These are phyloP conservation scores for Penicillium olsonii DNA, from an alignment of 2,329 filamentous ascomycete species.

Conservation along the genomic window DNA sequence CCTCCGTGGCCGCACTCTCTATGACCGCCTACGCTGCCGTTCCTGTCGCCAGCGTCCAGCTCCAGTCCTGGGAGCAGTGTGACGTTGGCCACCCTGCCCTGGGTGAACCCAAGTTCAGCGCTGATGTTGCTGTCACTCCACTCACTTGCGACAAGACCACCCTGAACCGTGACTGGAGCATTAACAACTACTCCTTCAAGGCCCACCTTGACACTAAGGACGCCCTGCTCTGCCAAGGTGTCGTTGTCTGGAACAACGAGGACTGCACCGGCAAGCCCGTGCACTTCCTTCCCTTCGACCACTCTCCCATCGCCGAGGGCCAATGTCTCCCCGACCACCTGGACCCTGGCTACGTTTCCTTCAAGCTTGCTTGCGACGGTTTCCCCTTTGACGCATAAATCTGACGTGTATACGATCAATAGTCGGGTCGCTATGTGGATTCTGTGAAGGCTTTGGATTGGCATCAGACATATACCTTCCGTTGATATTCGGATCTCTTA, in stretches of 20 bases:
- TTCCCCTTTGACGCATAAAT: background rate
- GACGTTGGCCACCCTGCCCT: constrained; percentile 13
- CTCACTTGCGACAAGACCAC: constrained; percentile 23
- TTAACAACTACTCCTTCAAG: constrained; percentile 23
- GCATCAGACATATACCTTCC: background rate
- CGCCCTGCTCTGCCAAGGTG: constrained; percentile 17
- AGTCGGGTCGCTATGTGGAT: background rate
- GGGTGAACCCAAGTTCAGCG: constrained; percentile 18
- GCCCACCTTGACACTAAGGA: constrained; percentile 24
- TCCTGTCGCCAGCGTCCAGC: constrained; percentile 22
- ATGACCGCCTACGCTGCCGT: constrained; percentile 19
- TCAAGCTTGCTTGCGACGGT: constrained; percentile 18
- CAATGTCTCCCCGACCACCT: constrained; percentile 21
- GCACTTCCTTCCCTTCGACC: constrained; percentile 19
- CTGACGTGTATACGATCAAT: background rate
- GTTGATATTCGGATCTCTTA: background rate
- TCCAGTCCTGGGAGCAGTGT: constrained; percentile 26
- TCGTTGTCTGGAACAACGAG: constrained; percentile 25
- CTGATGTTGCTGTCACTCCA: constrained; percentile 13
- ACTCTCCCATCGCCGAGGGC: constrained; percentile 15
- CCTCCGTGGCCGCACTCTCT: constrained; percentile 19
- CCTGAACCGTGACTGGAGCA: constrained; percentile 23
- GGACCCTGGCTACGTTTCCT: constrained; percentile 20
- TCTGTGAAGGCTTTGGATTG: background rate
- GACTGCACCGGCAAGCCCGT: constrained; percentile 18